Base-by-base conservation (phyloP, 2,329 filamentous ascomycete genomes). In the Diaporthe velutina region DNA sequence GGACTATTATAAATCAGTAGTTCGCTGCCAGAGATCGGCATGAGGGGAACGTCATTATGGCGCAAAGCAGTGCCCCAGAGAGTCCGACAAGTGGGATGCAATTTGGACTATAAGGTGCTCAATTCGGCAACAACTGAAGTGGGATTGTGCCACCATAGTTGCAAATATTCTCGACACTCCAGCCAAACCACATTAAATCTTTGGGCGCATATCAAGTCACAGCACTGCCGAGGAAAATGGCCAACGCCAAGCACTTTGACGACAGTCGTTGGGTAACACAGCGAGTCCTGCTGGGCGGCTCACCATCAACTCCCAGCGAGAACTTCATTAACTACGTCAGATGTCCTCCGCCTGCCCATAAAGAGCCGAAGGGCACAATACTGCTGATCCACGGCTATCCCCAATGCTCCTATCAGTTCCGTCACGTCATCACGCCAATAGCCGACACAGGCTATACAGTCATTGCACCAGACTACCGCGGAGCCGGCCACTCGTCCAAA, bases 331-430 rank as follows among this genome's bases (percentile, higher is more conserved):
- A 45, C 40, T 45, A 64, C 28, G 15, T 64, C 58, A 64, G 40
- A 22, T 64, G 38, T 9, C 40, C 25, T 64, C 58, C 58, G 6
- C 38, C 40, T 28, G 40, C 13, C 28, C 38, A 64, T 38, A 33
- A n/a, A 45, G 25, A 64, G 25, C 40, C 58, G 15, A 64, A 45
- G 15, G 40, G 58, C 4, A 64, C 25, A 28, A 45, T 64, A 45
- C 58, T 64, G n/a, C 35, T 64, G 40, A 64, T 64, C 9, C 58
- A 64, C 25, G 58, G 58, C 25, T 64, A 28, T 25, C 58, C 58
- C 2, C 35, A 64, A 45, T 45, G 58, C 58, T 45, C 58, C 40
- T 64, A 64, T 64, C 58, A 64, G 38, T 64, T 64, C 17, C 40
- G 58, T 6, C 58, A 45, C 38, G 58, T 64, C 15, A 64, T 64